Evolutionary conservation across 1,284 basidiomycete species (phyloP).

Genomic region (Ceratobasidium papillatum): DNA sequence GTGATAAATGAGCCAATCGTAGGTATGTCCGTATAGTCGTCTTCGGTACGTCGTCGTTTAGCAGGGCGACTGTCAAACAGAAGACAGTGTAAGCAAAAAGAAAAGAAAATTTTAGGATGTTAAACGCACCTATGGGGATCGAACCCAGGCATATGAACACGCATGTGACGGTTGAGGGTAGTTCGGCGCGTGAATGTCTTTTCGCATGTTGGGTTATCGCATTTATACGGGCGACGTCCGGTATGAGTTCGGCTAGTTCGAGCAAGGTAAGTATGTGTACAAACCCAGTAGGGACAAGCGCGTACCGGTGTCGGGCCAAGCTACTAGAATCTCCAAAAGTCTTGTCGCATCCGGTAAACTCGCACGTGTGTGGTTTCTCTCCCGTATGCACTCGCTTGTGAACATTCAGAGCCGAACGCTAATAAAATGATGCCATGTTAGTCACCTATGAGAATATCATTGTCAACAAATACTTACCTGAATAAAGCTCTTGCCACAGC

Average conservation of each 20-base stretch:
- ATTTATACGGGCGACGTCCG: conserved; percentile 82
- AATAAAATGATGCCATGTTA: conserved; percentile 11
- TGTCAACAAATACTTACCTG: conserved; percentile 62
- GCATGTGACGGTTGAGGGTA: conserved; percentile 82
- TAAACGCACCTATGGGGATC: conserved; percentile 76
- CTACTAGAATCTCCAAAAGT: conserved; percentile 89
- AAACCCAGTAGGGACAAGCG: not conserved
- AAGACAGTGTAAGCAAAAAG: not conserved
- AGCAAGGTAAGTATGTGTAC: not conserved
- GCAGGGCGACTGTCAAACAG: conserved; percentile 4
- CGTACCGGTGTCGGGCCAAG: conserved; percentile 78
- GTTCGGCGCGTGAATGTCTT: conserved; percentile 86
- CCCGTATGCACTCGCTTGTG: conserved; percentile 88
- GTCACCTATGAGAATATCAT: not conserved
- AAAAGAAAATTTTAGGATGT: not conserved
- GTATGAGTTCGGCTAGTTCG: conserved; percentile 53
- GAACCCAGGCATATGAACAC: conserved; percentile 82
- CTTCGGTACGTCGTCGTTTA: conserved; percentile 32
- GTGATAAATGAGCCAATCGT: conserved; percentile 31
- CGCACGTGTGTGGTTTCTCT: conserved; percentile 87
- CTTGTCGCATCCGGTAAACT: conserved; percentile 82
- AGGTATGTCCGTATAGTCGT: conserved; percentile 22
- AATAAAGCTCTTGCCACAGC: conserved; percentile 85
- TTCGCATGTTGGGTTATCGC: conserved; percentile 78
- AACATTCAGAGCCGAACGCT: conserved; percentile 87